Evolutionary conservation across 2,329 filamentous ascomycete species (phyloP).

Genomic region (Myotisia sp.): DNA sequence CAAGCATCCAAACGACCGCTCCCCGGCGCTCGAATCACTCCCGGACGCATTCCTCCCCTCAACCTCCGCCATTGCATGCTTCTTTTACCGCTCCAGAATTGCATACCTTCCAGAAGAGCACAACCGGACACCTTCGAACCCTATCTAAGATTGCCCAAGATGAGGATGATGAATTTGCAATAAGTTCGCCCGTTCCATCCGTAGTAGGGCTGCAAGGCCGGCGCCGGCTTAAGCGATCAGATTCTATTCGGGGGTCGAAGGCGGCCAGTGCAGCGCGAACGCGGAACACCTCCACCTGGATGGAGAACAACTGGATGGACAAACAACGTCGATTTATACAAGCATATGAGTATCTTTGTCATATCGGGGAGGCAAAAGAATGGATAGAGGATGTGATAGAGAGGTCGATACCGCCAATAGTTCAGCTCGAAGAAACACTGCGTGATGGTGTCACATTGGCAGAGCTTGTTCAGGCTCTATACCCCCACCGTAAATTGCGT

Average conservation of each 20-base stretch:
- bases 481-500: conserved; percentile 58
- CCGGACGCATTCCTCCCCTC: conserved; percentile 19
- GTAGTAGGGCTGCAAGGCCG: conserved; percentile 78
- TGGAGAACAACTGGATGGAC: conserved; percentile 93
- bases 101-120: conserved; percentile 69
- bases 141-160: conserved; percentile 70
- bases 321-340: conserved; percentile 92
- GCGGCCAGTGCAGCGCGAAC: conserved; percentile 31
- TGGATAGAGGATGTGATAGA: conserved; percentile 94
- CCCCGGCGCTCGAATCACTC: conserved; percentile 20
- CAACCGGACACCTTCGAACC: conserved; percentile 76
- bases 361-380: conserved; percentile 96
- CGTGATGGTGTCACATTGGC: conserved; percentile 88
- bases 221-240: conserved; percentile 61
- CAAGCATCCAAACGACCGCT: conserved; percentile 16
- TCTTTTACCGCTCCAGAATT: conserved; percentile 49
- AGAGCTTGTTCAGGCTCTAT: conserved; percentile 79
- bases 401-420: conserved; percentile 73
- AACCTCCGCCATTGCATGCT: conserved; percentile 19
- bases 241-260: conserved; percentile 36
- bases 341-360: conserved; percentile 95
- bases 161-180: conserved; percentile 63
- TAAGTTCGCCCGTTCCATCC: conserved; percentile 65
- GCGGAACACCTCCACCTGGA: conserved; percentile 54
- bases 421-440: conserved; percentile 83